A percentile compares a stretch with the other conserved stretches of the same genome.
Evolutionary conservation across 345 rosid species (phyloP).

Genomic region (Limnanthes douglasii): DNA sequence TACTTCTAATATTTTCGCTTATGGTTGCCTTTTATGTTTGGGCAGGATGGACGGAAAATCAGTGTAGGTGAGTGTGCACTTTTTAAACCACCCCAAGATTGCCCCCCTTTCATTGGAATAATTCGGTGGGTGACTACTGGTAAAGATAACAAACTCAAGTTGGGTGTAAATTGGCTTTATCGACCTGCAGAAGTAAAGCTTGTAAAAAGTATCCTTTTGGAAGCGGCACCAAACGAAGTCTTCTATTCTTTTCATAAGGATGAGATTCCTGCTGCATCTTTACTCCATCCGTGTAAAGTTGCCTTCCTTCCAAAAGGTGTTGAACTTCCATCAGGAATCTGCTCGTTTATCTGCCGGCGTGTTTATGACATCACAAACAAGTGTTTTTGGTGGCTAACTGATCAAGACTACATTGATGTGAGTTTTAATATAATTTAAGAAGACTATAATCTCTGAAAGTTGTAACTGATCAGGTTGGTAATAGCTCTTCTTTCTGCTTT

Average conservation of each 20-base stretch:
- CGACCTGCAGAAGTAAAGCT: constrained; percentile 74
- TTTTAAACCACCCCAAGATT: constrained; percentile 66
- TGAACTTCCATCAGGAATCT: constrained; percentile 64
- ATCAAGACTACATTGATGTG: constrained; percentile 77
- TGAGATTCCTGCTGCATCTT: constrained; percentile 72
- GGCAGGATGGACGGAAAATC: constrained; percentile 76
- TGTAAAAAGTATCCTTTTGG: constrained; percentile 70
- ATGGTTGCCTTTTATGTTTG: constrained; percentile 1
- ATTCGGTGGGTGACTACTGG: constrained; percentile 35
- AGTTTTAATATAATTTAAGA: constrained; percentile 13
- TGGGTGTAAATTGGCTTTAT: constrained; percentile 83
- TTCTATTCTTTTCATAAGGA: constrained; percentile 94
- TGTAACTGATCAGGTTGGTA: not conserved
- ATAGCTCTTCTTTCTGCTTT: not conserved
- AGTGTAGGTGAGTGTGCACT: constrained; percentile 88
- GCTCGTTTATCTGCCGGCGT: constrained; percentile 72
- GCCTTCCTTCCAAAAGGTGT: constrained; percentile 71
- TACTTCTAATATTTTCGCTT: too few species aligned
- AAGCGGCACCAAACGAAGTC: constrained; percentile 84
- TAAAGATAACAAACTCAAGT: constrained; percentile 32
- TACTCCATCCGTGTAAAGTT: constrained; percentile 95
- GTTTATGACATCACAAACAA: constrained; percentile 64
- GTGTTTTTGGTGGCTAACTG: constrained; percentile 93
- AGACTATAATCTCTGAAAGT: not conserved
- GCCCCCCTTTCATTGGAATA: constrained; percentile 87